These are phyloP conservation scores for Cucurbita maxima DNA, from an alignment of 306 rosid genomes.

Conservation along the genomic window DNA sequence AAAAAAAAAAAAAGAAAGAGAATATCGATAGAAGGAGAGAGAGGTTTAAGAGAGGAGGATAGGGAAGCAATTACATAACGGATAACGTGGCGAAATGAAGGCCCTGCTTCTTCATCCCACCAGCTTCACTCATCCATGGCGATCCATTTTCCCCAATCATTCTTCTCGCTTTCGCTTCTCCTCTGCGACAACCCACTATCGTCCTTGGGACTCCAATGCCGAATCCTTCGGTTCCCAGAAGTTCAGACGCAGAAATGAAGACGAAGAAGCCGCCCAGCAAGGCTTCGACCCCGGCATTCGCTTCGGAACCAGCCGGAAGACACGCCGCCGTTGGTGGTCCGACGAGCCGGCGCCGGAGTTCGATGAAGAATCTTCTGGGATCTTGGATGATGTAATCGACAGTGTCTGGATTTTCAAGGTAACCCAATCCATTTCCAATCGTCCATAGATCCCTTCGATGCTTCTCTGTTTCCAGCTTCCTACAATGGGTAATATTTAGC, in stretches of 20 bases:
- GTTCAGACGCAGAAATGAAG: conserved; percentile 16
- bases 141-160: conserved; percentile 7
- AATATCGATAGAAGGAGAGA: background rate
- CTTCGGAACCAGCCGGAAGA: conserved; percentile 12
- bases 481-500: background rate
- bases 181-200: conserved; percentile 34
- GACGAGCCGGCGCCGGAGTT: conserved; percentile 29
- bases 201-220: conserved; percentile 72
- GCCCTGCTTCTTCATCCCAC: conserved; percentile 20
- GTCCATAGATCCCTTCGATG: background rate
- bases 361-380: conserved; percentile 30
- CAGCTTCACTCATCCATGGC: conserved; percentile 33
- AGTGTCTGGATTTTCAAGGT: conserved; percentile 76
- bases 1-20: no score
- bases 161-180: conserved; percentile 19
- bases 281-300: conserved; percentile 17
- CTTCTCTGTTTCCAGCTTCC: background rate
- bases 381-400: conserved; percentile 39
- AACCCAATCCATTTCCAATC: background rate
- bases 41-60: conserved; percentile 9
- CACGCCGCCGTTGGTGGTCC: conserved; percentile 70
- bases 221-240: conserved; percentile 38
- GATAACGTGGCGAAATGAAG: conserved; percentile 52
- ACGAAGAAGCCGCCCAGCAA: conserved; percentile 7
- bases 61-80: background rate